phyloP scores from a whole-genome alignment of 169 alveolate genomes.

The Plasmodium coatneyi region DNA sequence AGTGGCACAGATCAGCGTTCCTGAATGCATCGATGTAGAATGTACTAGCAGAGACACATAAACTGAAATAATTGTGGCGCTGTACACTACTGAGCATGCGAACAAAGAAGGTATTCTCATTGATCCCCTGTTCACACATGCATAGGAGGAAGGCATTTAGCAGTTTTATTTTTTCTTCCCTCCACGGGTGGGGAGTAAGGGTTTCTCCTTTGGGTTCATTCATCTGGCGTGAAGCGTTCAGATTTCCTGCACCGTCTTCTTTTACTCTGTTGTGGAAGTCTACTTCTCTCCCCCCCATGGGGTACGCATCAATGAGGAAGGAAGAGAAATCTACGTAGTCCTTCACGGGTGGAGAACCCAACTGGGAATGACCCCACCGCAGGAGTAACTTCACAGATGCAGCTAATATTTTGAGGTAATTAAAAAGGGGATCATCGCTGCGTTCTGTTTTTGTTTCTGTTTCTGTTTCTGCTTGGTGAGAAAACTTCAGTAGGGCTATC shows the following conservation, averaged over 20 bases:
- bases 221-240: background rate
- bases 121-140: slow-evolving; percentile 39
- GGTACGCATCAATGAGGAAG: background rate
- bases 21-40: slow-evolving; percentile 54
- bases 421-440: background rate
- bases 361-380: background rate
- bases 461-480: background rate
- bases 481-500: background rate
- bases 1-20: slow-evolving; percentile 1
- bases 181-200: background rate
- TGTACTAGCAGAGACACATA: slow-evolving; percentile 26
- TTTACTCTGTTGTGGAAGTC: background rate
- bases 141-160: slow-evolving; percentile 8
- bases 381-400: slow-evolving; percentile 1
- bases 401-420: slow-evolving; percentile 31
- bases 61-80: slow-evolving; percentile 23
- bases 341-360: background rate
- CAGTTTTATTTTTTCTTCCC: slow-evolving; percentile 15
- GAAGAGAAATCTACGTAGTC: background rate
- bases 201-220: background rate
- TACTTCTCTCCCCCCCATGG: background rate
- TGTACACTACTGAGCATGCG: slow-evolving; percentile 26
- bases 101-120: slow-evolving; percentile 39
- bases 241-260: background rate
- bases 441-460: background rate